phyloP scores from a whole-genome alignment of 2,329 filamentous ascomycete species.

The Lomentospora prolificans region DNA sequence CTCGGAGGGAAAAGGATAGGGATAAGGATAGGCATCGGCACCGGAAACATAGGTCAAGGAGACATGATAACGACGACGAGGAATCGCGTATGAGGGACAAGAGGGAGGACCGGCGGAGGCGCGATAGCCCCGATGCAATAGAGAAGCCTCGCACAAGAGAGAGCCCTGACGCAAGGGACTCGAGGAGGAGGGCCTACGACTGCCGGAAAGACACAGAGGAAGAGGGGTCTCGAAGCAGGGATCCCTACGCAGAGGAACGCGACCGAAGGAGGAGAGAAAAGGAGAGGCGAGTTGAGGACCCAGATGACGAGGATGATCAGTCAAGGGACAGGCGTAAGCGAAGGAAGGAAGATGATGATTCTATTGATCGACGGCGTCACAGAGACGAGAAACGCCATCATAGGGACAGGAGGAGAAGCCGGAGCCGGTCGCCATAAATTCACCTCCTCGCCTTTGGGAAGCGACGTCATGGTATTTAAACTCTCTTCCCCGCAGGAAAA shows the following conservation, averaged over 20 bases:
- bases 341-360: slow-evolving; percentile 9
- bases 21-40: slow-evolving; percentile 25
- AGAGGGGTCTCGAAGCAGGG: slow-evolving; percentile 10
- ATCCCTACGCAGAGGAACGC: slow-evolving; percentile 12
- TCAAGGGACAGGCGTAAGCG: slow-evolving; percentile 14
- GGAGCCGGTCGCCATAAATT: slow-evolving; percentile 3
- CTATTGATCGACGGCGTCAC: slow-evolving; percentile 15
- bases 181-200: not conserved
- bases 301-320: slow-evolving; percentile 16
- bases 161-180: not conserved
- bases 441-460: not conserved
- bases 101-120: slow-evolving; percentile 15
- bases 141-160: slow-evolving; percentile 9
- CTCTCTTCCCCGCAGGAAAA: not conserved
- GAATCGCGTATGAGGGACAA: slow-evolving; percentile 14
- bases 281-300: slow-evolving; percentile 18
- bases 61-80: slow-evolving; percentile 18
- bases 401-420: slow-evolving; percentile 4
- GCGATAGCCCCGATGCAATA: slow-evolving; percentile 10
- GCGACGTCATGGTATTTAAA: too few relatives aligned
- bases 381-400: slow-evolving; percentile 20
- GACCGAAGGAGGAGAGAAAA: slow-evolving; percentile 9
- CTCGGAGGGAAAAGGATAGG: slow-evolving; percentile 32
- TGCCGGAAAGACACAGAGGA: not conserved
- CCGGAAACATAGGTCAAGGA: slow-evolving; percentile 31